Base-by-base conservation (phyloP, 1,139 yeast species). In the Trichomonascaceae sp. region DNA sequence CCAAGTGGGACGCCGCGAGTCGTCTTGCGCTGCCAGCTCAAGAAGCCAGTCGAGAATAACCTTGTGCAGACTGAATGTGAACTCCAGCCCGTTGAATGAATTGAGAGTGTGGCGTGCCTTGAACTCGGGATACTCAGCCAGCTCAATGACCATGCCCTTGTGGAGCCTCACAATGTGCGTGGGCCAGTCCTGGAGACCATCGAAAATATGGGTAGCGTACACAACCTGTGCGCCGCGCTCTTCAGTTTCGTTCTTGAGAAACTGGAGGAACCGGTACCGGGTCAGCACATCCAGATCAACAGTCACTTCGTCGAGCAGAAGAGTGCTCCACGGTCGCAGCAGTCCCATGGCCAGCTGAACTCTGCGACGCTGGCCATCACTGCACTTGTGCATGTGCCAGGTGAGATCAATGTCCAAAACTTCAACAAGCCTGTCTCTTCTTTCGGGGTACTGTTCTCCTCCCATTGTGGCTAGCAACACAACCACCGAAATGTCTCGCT, bases 181-280 rank as follows among this genome's bases (percentile, higher is more conserved):
- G 30, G 96, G 93, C 95, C 97, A 89, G 31, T 63, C 60, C 13
- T 82, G 84, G 40, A 89, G 67, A 0, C 98, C 98, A 51, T 89
- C 98, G 54, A 89, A 89, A 34, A 89, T 89, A 52, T 89, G 98
- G 0, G 98, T 89, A 1, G 98, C 98, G 54, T 89, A 89, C 4
- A 89, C 56, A 35, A 54, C 54, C 34, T 54, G 42, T 77, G 93
- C 77, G 16, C 67, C 59, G 38, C 97, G 64, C 0, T 59, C 48
- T 30, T 59, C 61, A 6, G 95, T 82, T 54, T 89, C 98, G 13
- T 57, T 52, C 44, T 68, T 69, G 47, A 89, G 64, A 51, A 81
- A 89, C 2, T 66, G 62, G 40, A 89, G 62, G 36, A 89, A 62
- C 37, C 82, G 67, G 29, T 76, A 73, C 47, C 98, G 68, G 1